These are phyloP conservation scores for Kurtzmaniella natalensis DNA, from an alignment of 1,139 yeast genomes.

Conservation along the genomic window DNA sequence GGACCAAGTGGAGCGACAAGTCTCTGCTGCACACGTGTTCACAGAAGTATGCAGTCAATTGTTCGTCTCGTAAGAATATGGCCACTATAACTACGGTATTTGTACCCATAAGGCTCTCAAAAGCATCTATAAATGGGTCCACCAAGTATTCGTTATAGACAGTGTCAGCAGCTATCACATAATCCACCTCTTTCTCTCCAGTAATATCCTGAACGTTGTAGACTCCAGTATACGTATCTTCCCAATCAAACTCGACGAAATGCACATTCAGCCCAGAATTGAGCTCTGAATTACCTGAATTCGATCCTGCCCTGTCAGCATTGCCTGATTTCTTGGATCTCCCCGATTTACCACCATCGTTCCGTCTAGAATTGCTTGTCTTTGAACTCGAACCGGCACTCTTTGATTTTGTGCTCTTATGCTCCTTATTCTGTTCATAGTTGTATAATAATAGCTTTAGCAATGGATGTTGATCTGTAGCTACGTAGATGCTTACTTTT, in stretches of 20 bases:
- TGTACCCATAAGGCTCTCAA: conserved; percentile 28
- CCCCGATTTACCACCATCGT: background rate
- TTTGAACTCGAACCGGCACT: no score
- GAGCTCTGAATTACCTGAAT: no score
- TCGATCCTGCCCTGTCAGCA: no score
- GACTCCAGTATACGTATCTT: conserved; percentile 34
- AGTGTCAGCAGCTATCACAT: conserved; percentile 65
- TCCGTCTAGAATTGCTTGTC: background rate
- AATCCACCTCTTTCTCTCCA: conserved; percentile 25
- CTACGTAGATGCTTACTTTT: conserved; percentile 35
- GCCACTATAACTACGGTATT: conserved; percentile 41
- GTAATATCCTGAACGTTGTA: conserved; percentile 15
- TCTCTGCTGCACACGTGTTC: conserved; percentile 15
- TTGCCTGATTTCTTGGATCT: background rate
- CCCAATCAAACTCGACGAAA: conserved; percentile 65
- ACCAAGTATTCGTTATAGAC: conserved; percentile 64
- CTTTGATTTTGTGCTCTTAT: background rate
- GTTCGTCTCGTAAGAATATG: conserved; percentile 54
- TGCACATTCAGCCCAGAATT: conserved; percentile 22
- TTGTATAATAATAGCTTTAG: conserved; percentile 49
- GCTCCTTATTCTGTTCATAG: conserved; percentile 30
- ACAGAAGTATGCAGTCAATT: conserved; percentile 47
- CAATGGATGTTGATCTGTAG: conserved; percentile 61
- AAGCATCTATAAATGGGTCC: conserved; percentile 44
- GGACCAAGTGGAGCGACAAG: conserved; percentile 23